Evolutionary conservation across 345 rosid genomes (phyloP).

Genomic region (Salix exigua): DNA sequence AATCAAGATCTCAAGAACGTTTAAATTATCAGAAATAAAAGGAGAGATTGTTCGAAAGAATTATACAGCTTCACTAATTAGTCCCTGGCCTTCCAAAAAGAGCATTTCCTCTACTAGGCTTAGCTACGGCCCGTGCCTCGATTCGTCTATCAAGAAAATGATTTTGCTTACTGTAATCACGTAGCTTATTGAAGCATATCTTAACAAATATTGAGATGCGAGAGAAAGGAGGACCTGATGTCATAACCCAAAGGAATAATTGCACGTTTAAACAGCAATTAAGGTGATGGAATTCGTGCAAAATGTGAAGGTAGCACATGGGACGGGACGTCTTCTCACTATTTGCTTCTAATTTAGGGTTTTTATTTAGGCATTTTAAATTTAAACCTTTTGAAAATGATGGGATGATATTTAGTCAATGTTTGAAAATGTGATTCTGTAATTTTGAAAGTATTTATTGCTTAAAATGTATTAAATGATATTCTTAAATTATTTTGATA

Average conservation of each 20-base stretch:
- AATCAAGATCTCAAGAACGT: not conserved
- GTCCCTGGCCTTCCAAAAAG: not conserved
- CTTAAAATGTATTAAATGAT: no score
- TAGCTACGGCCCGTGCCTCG: no score
- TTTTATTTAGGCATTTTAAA: no score
- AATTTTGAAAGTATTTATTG: no score
- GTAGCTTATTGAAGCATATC: no score
- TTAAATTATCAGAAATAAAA: not conserved
- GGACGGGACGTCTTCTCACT: not conserved
- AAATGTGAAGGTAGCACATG: no score
- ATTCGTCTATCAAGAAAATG: no score
- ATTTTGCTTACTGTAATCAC: no score
- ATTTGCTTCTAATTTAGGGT: not conserved
- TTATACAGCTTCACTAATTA: not conserved
- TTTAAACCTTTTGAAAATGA: no score
- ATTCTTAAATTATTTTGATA: no score
- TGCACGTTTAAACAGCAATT: not conserved
- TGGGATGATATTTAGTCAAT: no score
- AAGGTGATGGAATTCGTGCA: not conserved
- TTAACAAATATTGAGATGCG: not conserved
- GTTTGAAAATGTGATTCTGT: no score
- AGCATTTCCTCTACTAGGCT: not conserved
- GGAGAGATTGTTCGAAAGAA: not conserved
- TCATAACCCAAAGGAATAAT: not conserved
- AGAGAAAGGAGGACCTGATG: not conserved